These are phyloP conservation scores for Alternaria solani DNA, from an alignment of 2,329 filamentous ascomycete species.

Conservation along the genomic window DNA sequence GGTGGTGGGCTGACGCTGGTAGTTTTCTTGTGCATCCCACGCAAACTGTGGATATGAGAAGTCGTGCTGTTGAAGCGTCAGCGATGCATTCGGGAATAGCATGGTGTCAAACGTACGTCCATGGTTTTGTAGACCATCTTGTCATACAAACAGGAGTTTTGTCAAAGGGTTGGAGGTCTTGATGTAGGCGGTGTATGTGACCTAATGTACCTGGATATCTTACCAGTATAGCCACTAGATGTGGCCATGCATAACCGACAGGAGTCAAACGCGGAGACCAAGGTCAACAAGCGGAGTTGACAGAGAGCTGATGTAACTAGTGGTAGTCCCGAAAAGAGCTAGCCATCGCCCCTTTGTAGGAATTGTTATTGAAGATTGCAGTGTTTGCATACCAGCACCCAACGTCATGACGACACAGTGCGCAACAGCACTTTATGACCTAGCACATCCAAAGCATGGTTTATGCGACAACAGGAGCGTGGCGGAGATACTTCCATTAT, in stretches of 20 bases:
- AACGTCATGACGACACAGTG: not conserved
- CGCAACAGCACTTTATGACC: not conserved
- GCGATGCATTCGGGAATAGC: accelerated
- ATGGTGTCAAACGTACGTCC: too few species aligned
- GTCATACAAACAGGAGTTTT: too few species aligned
- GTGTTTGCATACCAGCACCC: not conserved
- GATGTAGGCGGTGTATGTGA: too few species aligned
- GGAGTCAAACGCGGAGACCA: not conserved
- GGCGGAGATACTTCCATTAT: too few species aligned
- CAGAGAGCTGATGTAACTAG: not conserved
- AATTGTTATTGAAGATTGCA: not conserved
- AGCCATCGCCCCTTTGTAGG: not conserved
- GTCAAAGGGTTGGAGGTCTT: too few species aligned
- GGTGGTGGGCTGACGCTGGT: too few species aligned
- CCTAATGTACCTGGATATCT: too few species aligned
- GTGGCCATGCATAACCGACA: not conserved
- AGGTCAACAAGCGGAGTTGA: not conserved
- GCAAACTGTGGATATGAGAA: too few species aligned
- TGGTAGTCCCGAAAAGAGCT: not conserved
- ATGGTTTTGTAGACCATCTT: too few species aligned
- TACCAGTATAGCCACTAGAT: not conserved
- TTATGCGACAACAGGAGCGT: not conserved
- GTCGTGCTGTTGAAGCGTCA: too few species aligned
- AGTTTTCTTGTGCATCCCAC: too few species aligned
- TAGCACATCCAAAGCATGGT: not conserved